Conservation (phyloP, 2,329 filamentous ascomycete genomes). For the Grosmannia serpens region DNA sequence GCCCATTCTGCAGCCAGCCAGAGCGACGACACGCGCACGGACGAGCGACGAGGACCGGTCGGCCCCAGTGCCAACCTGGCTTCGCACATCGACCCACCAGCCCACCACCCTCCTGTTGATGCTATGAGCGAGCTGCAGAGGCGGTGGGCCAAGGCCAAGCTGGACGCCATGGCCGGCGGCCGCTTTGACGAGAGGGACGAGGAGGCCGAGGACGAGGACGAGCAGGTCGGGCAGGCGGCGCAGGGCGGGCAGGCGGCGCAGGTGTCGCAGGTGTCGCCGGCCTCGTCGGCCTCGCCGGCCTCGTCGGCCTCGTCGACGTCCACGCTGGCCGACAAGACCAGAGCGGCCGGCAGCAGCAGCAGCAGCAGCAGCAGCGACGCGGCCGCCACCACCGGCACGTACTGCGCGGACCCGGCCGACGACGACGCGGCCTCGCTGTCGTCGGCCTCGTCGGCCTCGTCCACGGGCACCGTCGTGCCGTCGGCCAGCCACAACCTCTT, state of each 20-base stretch:
- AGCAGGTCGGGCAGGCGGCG: not conserved
- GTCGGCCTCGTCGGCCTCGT: conserved; percentile 77
- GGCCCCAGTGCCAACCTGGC: not conserved
- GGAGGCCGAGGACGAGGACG: conserved; percentile 28
- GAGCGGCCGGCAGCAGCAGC: not conserved
- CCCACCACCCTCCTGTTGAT: not conserved
- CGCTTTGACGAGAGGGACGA: conserved; percentile 40
- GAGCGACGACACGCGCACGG: not conserved
- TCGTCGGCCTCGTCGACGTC: conserved; percentile 12
- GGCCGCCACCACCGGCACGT: conserved; percentile 29
- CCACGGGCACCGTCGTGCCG: conserved; percentile 82
- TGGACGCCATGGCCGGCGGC: conserved; percentile 8
- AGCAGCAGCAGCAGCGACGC: conserved; percentile 9
- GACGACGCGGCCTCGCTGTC: conserved; percentile 48
- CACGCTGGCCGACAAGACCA: not conserved
- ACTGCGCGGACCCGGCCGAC: conserved; percentile 31
- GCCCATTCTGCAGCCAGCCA: too few species aligned
- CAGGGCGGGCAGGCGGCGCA: not conserved
- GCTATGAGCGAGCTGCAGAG: conserved; percentile 22
- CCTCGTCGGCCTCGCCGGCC: conserved; percentile 13
- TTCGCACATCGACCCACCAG: not conserved
- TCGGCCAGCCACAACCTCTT: conserved; percentile 63
- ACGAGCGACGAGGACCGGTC: not conserved
- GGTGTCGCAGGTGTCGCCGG: not conserved
- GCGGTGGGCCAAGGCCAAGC: conserved; percentile 20